These are phyloP conservation scores for Nymphaea thermarum DNA, from an alignment of 164 flowering plant genomes.

Conservation along the genomic window DNA sequence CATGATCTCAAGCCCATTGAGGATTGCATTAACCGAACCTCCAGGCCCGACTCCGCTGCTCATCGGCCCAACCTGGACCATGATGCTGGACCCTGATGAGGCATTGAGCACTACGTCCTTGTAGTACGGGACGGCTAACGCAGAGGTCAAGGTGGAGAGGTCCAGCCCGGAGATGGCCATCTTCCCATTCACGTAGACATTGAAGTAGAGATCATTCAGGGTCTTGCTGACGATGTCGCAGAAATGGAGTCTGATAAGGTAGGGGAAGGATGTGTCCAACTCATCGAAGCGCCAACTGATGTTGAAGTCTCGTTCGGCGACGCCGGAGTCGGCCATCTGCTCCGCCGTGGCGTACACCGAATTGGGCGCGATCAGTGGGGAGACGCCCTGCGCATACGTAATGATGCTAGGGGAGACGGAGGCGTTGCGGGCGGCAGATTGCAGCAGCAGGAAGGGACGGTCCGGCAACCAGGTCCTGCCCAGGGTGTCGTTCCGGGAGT, in stretches of 20 bases:
- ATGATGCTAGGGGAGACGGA: constrained; percentile 26
- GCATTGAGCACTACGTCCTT: constrained; percentile 60
- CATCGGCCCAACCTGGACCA: constrained; percentile 60
- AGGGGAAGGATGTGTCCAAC: constrained; percentile 44
- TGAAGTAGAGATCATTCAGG: constrained; percentile 60
- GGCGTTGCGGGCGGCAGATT: constrained; percentile 29
- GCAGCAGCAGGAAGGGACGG: constrained; percentile 19
- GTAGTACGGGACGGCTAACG: constrained; percentile 50
- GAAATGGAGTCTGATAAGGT: constrained; percentile 66
- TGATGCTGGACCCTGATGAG: constrained; percentile 18
- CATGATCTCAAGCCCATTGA: constrained; percentile 77
- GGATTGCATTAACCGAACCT: constrained; percentile 45
- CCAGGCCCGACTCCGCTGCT: constrained; percentile 6
- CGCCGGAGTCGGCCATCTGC: constrained; percentile 39
- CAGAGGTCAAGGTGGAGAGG: constrained; percentile 45
- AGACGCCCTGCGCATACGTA: constrained; percentile 27
- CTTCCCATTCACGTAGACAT: constrained; percentile 50
- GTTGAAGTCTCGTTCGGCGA: constrained; percentile 38
- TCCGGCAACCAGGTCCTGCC: constrained; percentile 63
- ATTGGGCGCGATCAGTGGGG: constrained; percentile 49
- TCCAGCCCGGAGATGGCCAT: constrained; percentile 44
- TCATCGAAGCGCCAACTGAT: constrained; percentile 48
- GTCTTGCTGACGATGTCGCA: constrained; percentile 72
- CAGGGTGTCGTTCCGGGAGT: constrained; percentile 54
- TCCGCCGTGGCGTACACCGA: constrained; percentile 56